Conservation (phyloP, 2,329 filamentous ascomycete genomes). For the Aureobasidium leucospermi region DNA sequence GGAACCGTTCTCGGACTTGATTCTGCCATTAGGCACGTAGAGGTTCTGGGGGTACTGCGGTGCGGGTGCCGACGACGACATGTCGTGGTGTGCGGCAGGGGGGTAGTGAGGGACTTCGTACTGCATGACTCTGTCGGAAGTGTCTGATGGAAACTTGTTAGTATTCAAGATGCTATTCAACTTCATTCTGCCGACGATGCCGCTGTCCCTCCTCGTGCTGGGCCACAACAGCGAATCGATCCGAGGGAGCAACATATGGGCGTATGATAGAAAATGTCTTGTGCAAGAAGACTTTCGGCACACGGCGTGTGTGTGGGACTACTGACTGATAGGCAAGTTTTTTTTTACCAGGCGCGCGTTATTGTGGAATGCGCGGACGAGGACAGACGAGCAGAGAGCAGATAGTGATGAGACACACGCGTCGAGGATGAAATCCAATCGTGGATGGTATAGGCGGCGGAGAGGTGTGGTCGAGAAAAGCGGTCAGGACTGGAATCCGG, state of each 20-base stretch:
- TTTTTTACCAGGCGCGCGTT: conserved; percentile 1
- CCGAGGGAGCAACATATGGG: conserved; percentile 18
- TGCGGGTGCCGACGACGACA: conserved; percentile 14
- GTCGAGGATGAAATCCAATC: background rate
- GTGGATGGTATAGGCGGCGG: background rate
- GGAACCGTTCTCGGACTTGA: conserved; percentile 52
- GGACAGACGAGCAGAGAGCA: conserved; percentile 6
- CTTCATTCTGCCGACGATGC: conserved; percentile 28
- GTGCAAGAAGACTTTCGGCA: conserved; percentile 8
- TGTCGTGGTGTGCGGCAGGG: conserved; percentile 23
- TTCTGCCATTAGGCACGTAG: conserved; percentile 43
- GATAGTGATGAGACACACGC: background rate
- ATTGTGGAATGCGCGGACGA: conserved; percentile 3
- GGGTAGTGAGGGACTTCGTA: conserved; percentile 29
- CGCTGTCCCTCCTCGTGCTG: conserved; percentile 30
- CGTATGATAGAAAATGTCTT: background rate
- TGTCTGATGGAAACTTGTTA: conserved; percentile 28
- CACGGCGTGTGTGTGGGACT: conserved; percentile 12
- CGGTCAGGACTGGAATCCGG: conserved; percentile 7
- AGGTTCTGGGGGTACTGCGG: conserved; percentile 32
- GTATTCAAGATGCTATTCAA: conserved; percentile 31
- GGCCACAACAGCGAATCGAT: conserved; percentile 19
- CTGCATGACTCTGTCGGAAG: conserved; percentile 31
- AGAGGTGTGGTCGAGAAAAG: background rate
- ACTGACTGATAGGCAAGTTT: conserved; percentile 14